These are phyloP conservation scores for Aspergillus unguis DNA, from an alignment of 2,329 filamentous ascomycete species.

Conservation along the genomic window DNA sequence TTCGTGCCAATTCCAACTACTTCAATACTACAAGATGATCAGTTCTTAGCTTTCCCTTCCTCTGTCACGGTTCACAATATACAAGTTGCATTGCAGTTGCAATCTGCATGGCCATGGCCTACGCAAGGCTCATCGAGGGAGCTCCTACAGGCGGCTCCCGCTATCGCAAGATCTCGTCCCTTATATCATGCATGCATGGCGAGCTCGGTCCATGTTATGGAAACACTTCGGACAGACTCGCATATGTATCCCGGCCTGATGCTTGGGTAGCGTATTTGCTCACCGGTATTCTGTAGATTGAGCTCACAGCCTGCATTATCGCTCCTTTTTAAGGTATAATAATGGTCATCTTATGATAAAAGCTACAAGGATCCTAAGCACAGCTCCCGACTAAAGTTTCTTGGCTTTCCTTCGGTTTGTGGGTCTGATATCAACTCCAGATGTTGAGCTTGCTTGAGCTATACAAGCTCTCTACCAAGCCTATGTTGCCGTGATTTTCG, in stretches of 20 bases:
- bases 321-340: not conserved
- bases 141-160: no score
- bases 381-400: not conserved
- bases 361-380: not conserved
- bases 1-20: no score
- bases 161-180: no score
- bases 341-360: not conserved
- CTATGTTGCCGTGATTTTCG: no score
- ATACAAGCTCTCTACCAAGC: no score
- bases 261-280: not conserved
- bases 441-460: no score
- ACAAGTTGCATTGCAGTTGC: no score
- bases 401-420: not conserved
- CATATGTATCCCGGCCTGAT: slow-evolving; percentile 1
- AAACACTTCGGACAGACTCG: not conserved
- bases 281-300: not conserved
- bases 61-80: no score
- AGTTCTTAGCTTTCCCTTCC: no score
- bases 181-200: not conserved
- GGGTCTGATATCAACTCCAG: not conserved
- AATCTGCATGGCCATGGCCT: no score
- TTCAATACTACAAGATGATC: no score
- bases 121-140: no score
- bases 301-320: not conserved
- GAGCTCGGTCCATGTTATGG: not conserved